Evolutionary conservation across 2,329 filamentous ascomycete species (phyloP).

Genomic region (Grosmannia penicillata): DNA sequence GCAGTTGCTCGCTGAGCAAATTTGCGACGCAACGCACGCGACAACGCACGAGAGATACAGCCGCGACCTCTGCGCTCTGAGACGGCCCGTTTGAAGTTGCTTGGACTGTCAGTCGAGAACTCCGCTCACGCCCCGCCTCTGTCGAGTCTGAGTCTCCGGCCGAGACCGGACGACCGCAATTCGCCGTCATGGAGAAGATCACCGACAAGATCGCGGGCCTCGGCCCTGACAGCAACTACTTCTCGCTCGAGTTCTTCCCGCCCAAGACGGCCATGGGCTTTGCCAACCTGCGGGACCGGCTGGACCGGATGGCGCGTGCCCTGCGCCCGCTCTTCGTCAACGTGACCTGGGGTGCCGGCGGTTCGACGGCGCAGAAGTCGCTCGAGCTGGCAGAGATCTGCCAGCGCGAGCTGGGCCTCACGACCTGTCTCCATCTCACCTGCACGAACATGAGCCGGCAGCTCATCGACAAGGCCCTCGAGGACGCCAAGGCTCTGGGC

Average conservation of each 20-base stretch:
- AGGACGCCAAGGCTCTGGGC: slow-evolving; percentile 78
- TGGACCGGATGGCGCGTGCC: slow-evolving; percentile 88
- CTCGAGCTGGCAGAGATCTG: slow-evolving; percentile 91
- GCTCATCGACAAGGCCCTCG: slow-evolving; percentile 75
- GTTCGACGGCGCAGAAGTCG: slow-evolving; percentile 79
- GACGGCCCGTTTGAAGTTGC: too few species aligned
- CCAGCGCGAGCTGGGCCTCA: slow-evolving; percentile 80
- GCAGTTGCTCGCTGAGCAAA: too few species aligned
- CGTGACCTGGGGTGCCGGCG: slow-evolving; percentile 94
- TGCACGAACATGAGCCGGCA: slow-evolving; percentile 93
- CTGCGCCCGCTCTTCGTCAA: slow-evolving; percentile 89
- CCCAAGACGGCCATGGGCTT: slow-evolving; percentile 86
- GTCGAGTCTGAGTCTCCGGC: too few species aligned
- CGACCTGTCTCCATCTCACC: slow-evolving; percentile 89
- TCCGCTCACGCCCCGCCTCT: too few species aligned
- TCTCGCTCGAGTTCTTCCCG: slow-evolving; percentile 98
- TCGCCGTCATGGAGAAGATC: slow-evolving; percentile 83
- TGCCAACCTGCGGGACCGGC: slow-evolving; percentile 70
- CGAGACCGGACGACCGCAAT: too few species aligned
- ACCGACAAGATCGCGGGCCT: slow-evolving; percentile 90
- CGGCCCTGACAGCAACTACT: slow-evolving; percentile 68
- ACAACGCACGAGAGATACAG: too few species aligned
- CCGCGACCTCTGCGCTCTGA: too few species aligned
- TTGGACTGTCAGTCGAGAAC: too few species aligned
- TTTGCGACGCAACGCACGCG: too few species aligned